Evolutionary conservation across 495 filamentous ascomycete species (phyloP), one percentile per base, ranked within the genome.

Genomic region (Mycothermus thermophilus): DNA sequence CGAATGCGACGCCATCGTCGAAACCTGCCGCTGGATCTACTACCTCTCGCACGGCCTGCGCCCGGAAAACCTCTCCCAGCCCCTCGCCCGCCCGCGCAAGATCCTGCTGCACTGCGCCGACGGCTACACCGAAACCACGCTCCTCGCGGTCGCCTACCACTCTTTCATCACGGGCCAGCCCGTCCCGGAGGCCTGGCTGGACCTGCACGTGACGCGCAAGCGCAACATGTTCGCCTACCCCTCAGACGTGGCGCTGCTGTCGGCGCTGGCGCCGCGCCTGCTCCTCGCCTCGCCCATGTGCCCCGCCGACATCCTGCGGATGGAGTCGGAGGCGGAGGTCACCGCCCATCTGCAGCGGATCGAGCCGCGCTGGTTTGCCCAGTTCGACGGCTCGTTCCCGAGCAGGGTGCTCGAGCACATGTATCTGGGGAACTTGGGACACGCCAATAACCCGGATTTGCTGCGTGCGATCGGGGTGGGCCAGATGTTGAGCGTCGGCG

Each of bases 141-240:
- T 96, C 34, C 65, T 97, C 3, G 84, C 67, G 8, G 69, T 96
- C 22, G 82, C 88, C 14, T 97, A 95, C 56, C 80, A 75, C 55
- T 93, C 88, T 70, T 96, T 81, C 52, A 75, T 81, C 19, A 80
- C 92, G 36, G 81, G 82, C 5, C 63, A 80, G 7, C 75, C 88
- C 0, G 72, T 81, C 0, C 78, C 84, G 20, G 71, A 80, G 10
- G 88, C 90, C 12, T 95, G 87, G 87, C 64, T 95, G 11, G 66
- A 74, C 38, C 62, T 97, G 25, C 90, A 97, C 47, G 75, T 75
- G 10, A 68, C 74, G 1, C 82, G 80, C 58, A 64, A 74, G 27
- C 79, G 90, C 32, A 96, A 97, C 52, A 93, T 95, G 61, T 97
- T 97, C 47, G 82, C 90, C 1, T 97, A 97, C 44, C 77, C 81